These are phyloP conservation scores for Musa itinerans DNA, from an alignment of 176 grass and related monocot genomes.

Conservation along the genomic window DNA sequence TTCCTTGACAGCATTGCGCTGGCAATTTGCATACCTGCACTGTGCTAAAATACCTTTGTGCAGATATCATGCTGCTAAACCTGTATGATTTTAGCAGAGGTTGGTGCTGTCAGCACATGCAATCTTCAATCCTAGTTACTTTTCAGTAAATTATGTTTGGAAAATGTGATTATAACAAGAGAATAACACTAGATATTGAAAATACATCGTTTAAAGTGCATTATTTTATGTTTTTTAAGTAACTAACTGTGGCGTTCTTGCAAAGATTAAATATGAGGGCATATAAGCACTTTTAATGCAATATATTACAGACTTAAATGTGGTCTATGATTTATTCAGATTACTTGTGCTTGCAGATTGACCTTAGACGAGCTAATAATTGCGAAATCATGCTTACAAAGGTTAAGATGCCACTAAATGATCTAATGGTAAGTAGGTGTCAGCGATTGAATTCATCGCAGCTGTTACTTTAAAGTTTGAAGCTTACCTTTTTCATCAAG, in stretches of 20 bases:
- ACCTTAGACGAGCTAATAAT: constrained; percentile 91
- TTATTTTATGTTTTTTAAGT: too few relatives aligned
- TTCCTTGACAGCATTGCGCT: too few relatives aligned
- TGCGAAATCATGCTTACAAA: constrained; percentile 99
- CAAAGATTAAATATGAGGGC: not conserved
- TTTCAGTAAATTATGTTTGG: too few relatives aligned
- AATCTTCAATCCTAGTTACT: too few relatives aligned
- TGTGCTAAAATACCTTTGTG: too few relatives aligned
- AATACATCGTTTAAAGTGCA: too few relatives aligned
- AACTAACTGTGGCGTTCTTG: not conserved
- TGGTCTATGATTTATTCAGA: not conserved
- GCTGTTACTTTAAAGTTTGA: not conserved
- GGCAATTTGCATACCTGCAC: too few relatives aligned
- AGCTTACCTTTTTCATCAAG: not conserved
- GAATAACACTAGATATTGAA: too few relatives aligned
- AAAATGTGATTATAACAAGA: too few relatives aligned
- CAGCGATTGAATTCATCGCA: not conserved
- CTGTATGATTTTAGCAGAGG: too few relatives aligned
- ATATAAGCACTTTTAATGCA: not conserved
- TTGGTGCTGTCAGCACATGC: too few relatives aligned
- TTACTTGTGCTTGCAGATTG: constrained; percentile 50
- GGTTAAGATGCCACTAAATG: constrained; percentile 95
- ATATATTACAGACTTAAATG: not conserved
- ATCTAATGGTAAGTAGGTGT: constrained; percentile 63
- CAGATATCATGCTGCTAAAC: too few relatives aligned